A percentile compares a stretch with the other conserved stretches of the same genome.
Conservation (phyloP, 1,284 basidiomycete species). For the Spongispora temasekensis region DNA sequence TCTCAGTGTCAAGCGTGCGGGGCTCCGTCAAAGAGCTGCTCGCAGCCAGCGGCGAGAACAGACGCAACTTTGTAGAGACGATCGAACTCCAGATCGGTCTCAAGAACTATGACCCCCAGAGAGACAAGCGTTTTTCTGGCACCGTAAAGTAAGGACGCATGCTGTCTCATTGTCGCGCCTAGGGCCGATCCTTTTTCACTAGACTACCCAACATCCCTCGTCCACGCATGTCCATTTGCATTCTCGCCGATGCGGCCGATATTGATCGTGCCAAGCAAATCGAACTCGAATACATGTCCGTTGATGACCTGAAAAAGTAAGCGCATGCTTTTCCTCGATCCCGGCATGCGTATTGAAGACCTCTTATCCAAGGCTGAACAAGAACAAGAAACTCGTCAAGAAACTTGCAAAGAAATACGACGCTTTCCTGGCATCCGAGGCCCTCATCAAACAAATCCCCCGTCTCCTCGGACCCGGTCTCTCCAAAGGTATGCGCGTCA, state of each 20-base stretch:
- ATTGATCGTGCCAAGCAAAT: slow-evolving; percentile 99
- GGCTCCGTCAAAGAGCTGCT: slow-evolving; percentile 88
- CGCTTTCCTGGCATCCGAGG: slow-evolving; percentile 97
- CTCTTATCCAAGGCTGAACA: slow-evolving; percentile 74
- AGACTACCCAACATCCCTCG: slow-evolving; percentile 96
- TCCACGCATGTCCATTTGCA: slow-evolving; percentile 99
- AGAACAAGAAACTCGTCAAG: slow-evolving; percentile 99
- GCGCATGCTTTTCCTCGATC: too few relatives aligned
- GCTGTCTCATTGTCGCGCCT: background rate
- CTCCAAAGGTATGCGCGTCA: slow-evolving; percentile 78
- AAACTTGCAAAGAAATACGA: slow-evolving; percentile 99
- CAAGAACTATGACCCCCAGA: slow-evolving; percentile 98
- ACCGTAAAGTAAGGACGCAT: slow-evolving; percentile 79
- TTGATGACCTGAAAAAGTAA: slow-evolving; percentile 98
- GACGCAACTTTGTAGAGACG: slow-evolving; percentile 89
- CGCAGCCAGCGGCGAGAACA: slow-evolving; percentile 79
- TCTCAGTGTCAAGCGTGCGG: slow-evolving; percentile 99
- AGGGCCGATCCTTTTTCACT: slow-evolving; percentile 1
- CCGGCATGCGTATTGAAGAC: slow-evolving; percentile 1
- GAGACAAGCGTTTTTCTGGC: slow-evolving; percentile 96
- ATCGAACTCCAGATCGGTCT: slow-evolving; percentile 96
- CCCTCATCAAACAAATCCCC: slow-evolving; percentile 99
- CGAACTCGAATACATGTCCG: slow-evolving; percentile 98
- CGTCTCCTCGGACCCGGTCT: slow-evolving; percentile 99
- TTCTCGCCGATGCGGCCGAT: slow-evolving; percentile 98